Percentiles rank a stretch among this genome's conserved stretches.
phyloP scores from a whole-genome alignment of 2,329 filamentous ascomycete genomes.

The Ceratocystis destructans region DNA sequence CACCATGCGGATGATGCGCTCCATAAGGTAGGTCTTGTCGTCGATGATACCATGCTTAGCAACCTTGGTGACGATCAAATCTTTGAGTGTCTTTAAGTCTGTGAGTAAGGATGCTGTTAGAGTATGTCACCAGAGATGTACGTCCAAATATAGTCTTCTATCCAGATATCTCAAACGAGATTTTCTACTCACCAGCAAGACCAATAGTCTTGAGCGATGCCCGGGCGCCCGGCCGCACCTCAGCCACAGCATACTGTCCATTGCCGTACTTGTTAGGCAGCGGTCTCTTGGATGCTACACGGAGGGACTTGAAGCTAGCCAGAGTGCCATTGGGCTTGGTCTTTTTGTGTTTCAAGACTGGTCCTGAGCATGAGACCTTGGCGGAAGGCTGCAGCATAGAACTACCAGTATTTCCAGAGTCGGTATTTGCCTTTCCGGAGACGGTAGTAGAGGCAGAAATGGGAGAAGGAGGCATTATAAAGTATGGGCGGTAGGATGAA shows the following conservation, averaged over 20 bases:
- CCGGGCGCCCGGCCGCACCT: constrained; percentile 37
- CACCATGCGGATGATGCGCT: constrained; percentile 57
- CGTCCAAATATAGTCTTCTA: too few relatives aligned
- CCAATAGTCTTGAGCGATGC: constrained; percentile 45
- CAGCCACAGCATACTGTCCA: constrained; percentile 40
- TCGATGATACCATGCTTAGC: constrained; percentile 50
- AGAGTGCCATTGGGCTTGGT: not conserved
- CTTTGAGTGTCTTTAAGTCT: constrained; percentile 50
- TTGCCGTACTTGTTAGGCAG: constrained; percentile 49
- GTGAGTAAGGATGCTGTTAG: constrained; percentile 22
- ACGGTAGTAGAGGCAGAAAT: not conserved
- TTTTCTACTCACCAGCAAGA: constrained; percentile 28
- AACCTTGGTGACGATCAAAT: constrained; percentile 47
- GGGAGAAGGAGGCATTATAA: not conserved
- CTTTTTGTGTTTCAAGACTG: constrained; percentile 10
- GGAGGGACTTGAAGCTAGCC: constrained; percentile 25
- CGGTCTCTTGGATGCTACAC: constrained; percentile 42
- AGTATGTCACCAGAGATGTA: not conserved
- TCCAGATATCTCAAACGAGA: too few relatives aligned
- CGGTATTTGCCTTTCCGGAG: not conserved
- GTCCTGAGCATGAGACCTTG: not conserved
- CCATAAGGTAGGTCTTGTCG: constrained; percentile 68
- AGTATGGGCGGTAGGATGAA: not conserved
- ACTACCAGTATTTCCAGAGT: not conserved
- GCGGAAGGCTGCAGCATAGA: not conserved